A percentile compares a stretch with the other conserved stretches of the same genome.
Evolutionary conservation across 345 rosid species (phyloP).

Genomic region (Euphorbia peplus): DNA sequence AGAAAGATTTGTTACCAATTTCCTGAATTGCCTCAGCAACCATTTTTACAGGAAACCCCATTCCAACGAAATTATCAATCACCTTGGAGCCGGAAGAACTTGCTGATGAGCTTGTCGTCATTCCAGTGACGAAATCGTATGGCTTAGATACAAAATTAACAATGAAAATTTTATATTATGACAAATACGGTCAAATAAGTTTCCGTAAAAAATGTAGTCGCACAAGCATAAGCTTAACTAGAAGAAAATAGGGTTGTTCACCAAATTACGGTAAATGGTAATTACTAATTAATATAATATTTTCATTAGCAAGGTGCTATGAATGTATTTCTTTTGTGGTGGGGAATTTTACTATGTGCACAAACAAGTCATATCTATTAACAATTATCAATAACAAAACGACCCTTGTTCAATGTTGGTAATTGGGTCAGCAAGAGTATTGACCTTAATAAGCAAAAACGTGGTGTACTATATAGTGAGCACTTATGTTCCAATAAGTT

Average conservation of each 20-base stretch:
- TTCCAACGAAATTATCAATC: slow-evolving; percentile 54
- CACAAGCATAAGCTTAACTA: neutral
- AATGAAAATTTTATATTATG: neutral
- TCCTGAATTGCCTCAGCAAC: slow-evolving; percentile 62
- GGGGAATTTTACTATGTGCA: no score
- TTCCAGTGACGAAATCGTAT: slow-evolving; percentile 3
- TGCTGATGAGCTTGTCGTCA: slow-evolving; percentile 48
- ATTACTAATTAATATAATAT: no score
- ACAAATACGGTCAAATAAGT: neutral
- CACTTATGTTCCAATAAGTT: neutral
- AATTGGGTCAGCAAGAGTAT: neutral
- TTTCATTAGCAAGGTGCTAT: neutral
- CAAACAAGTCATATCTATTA: neutral
- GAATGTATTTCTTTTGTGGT: no score
- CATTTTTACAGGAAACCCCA: slow-evolving; percentile 67
- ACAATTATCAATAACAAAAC: no score
- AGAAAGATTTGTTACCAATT: slow-evolving; percentile 42
- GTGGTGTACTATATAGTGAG: neutral
- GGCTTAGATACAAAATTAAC: slow-evolving; percentile 6
- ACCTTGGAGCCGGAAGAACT: slow-evolving; percentile 53
- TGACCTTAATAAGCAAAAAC: neutral
- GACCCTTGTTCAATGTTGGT: neutral
- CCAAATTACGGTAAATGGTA: neutral
- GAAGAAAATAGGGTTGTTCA: neutral
- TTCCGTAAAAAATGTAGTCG: neutral